Evolutionary conservation across 768 basidiomycete genomes (phyloP), one percentile per base, ranked within the genome.

Genomic region (Leucocoprinus sp.): DNA sequence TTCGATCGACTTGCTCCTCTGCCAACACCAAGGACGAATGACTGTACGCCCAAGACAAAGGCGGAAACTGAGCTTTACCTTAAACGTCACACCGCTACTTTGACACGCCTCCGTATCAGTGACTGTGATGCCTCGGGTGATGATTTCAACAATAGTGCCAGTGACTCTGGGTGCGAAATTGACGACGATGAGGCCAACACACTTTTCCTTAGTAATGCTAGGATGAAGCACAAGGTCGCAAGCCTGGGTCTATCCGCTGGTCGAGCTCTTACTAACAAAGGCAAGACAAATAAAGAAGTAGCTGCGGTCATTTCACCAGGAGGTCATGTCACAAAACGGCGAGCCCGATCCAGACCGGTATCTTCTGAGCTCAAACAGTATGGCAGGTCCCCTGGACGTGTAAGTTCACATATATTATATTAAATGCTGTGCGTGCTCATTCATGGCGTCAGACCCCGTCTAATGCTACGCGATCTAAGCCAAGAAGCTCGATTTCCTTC

Each of bases 291-390:
- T 39, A 74, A 76, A 50, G 81, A 84, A 55, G 77, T 82, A 23
- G 78, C 69, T 2, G 82, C 80, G 50, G 78, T 77, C 1, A 69
- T 87, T 48, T 88, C 84, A 0, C 85, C 85, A 2, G 83, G 82
- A 9, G 85, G 84, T 0, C 85, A 86, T 60, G 67, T 89, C 45
- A 74, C 70, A 29, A 88, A 89, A 61, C 72, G 84, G 45, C 76
- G 85, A 8, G 85, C 84, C 1, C 77, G 82, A 8, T 78, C 82
- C 21, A 70, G 84, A 42, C 85, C 84, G 2, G 68, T 86, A 11
- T 87, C 85, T 15, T 61, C 73, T 21, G 82, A 84, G 56, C 63
- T 85, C 37, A 67, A 78, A 14, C 72, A 71, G 50, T 60, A 67
- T 42, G 61, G 64, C 1, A 56, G 68, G 24, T 75, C 78, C 29